Base-by-base conservation (phyloP, 108 stramenopile genomes). In the Nannochloropsis salina region DNA sequence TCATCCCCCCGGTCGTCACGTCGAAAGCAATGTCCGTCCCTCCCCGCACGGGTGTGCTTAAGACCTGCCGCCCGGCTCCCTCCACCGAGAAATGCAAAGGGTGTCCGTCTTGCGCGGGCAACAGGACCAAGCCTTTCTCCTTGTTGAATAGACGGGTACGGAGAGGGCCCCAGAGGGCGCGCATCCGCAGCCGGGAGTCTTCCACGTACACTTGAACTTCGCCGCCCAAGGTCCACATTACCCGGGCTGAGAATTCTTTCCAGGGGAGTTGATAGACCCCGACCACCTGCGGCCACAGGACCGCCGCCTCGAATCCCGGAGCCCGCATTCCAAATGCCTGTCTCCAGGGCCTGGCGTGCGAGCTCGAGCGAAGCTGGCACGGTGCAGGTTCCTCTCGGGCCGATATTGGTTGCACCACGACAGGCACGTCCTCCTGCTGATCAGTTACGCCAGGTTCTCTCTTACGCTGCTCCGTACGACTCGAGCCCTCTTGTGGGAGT, bases 31-130 rank as follows among this genome's bases (percentile, higher is more conserved):
- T 51, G 47, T 51, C 47, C 47, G 47, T 51, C 47, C 47, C 15
- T 51, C 47, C 47, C 47, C 47, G 12, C 15, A 51, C 47, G 1
- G 47, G 47, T 15, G 47, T 51, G 15, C 47, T 12, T 1, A 51
- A 51, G 12, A 51, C 47, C 47, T 51, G 47, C 47, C 47, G 10
- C 47, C 12, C 12, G 12, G 47, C 47, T 15, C 47, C 47, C 47
- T 51, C 47, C 47, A 51, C 47, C 47, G 47, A 51, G 15, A 51
- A 51, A 51, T 51, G 47, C 47, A 51, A 51, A 51, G 47, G 47
- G 15, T 51, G 47, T 15, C 47, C 47, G 15, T 51, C 47, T 15
- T 15, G 10, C 15, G 47, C 47, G 47, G 47, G 47, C 12, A 15
- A 51, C 47, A 51, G 47, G 10, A 51, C 47, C 47, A 51, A 51